A percentile compares a stretch with the other conserved stretches of the same genome.
phyloP scores from a whole-genome alignment of 2,329 filamentous ascomycete genomes.

The Fusarium proliferatum region DNA sequence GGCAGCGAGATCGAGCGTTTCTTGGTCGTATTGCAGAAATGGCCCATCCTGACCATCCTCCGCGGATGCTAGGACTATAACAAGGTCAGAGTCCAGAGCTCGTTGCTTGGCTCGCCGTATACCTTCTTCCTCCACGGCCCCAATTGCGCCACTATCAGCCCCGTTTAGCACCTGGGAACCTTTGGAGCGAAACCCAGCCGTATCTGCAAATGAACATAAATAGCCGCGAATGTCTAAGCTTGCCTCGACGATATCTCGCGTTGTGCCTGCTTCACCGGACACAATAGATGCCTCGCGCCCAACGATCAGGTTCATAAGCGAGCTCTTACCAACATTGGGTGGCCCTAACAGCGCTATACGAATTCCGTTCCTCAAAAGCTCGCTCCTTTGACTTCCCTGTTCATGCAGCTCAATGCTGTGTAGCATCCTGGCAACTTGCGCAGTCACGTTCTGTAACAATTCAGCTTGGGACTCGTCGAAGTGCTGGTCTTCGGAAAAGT shows the following conservation, averaged over 20 bases:
- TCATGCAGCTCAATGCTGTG: constrained; percentile 75
- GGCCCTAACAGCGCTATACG: constrained; percentile 87
- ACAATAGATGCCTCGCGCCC: constrained; percentile 96
- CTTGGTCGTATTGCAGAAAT: constrained; percentile 63
- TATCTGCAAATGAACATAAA: constrained; percentile 94
- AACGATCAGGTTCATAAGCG: constrained; percentile 88
- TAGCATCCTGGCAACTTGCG: constrained; percentile 71
- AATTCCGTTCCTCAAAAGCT: constrained; percentile 87
- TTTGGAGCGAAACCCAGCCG: constrained; percentile 81
- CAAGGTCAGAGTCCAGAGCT: constrained; percentile 84
- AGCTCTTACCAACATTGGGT: constrained; percentile 96
- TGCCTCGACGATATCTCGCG: constrained; percentile 92
- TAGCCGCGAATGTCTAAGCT: constrained; percentile 90
- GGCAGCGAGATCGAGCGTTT: constrained; percentile 66
- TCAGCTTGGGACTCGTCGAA: constrained; percentile 87
- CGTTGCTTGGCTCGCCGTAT: constrained; percentile 87
- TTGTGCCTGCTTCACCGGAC: constrained; percentile 91
- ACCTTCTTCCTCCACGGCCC: constrained; percentile 86
- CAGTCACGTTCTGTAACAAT: constrained; percentile 75
- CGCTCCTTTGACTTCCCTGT: constrained; percentile 81
- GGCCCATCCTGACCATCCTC: constrained; percentile 59
- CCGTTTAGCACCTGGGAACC: constrained; percentile 19
- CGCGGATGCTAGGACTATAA: constrained; percentile 83
- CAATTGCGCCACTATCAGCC: constrained; percentile 59
- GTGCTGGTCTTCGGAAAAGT: constrained; percentile 97